These are phyloP conservation scores for Auricularia auricula-judae DNA, from an alignment of 768 basidiomycete genomes.

Conservation along the genomic window DNA sequence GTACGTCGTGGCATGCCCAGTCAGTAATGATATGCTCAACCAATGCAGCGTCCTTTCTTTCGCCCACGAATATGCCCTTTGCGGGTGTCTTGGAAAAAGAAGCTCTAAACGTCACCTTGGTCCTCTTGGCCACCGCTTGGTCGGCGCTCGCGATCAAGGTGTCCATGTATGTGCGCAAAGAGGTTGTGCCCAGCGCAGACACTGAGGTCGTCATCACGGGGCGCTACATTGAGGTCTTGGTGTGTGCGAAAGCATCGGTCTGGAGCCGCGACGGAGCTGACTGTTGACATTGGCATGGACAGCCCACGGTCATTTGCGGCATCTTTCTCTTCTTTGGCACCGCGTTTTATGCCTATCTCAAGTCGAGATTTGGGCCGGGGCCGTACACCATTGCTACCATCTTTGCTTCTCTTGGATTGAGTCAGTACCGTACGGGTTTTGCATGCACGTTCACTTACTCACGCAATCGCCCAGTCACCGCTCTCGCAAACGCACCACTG, in stretches of 20 bases:
- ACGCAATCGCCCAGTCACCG: constrained; percentile 1
- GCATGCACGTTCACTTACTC: neutral
- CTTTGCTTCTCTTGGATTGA: constrained; percentile 49
- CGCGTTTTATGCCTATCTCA: constrained; percentile 45
- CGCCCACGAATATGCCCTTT: constrained; percentile 59
- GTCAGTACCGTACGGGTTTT: constrained; percentile 19
- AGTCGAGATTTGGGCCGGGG: constrained; percentile 49
- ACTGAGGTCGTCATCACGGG: constrained; percentile 34
- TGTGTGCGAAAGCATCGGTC: constrained; percentile 12
- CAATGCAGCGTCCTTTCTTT: constrained; percentile 44
- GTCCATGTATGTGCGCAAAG: constrained; percentile 42
- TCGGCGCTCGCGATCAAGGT: constrained; percentile 52
- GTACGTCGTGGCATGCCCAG: constrained; percentile 19
- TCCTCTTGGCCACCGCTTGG: constrained; percentile 56
- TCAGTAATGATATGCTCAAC: neutral
- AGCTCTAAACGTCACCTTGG: constrained; percentile 38
- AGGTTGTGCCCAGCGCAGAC: constrained; percentile 29
- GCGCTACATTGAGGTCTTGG: constrained; percentile 42
- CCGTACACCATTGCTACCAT: constrained; percentile 47
- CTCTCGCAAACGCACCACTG: constrained; percentile 39
- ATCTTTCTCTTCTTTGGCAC: constrained; percentile 56
- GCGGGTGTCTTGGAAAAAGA: constrained; percentile 60
- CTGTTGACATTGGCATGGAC: neutral
- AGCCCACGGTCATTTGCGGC: constrained; percentile 50
- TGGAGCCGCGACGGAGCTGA: neutral